Percentiles rank a stretch among this genome's conserved stretches.
Evolutionary conservation across 2,329 filamentous ascomycete species (phyloP).

Genomic region (Fusarium brevicatenulatum): DNA sequence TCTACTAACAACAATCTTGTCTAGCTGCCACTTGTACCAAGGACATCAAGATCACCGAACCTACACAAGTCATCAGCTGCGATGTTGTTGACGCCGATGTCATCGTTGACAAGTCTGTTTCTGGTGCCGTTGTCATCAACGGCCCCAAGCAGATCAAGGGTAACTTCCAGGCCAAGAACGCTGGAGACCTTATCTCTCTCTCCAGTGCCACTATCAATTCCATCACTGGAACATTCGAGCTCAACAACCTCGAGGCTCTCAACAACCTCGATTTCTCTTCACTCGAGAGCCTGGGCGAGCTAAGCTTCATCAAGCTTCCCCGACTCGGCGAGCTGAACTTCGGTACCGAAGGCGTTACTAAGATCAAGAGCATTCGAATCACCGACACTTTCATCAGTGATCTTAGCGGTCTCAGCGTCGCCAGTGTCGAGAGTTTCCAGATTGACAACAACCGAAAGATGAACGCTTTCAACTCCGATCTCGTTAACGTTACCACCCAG

Average conservation of each 20-base stretch:
- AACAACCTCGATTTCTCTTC: constrained; percentile 72
- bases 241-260: constrained; percentile 76
- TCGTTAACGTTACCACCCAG: constrained; percentile 77
- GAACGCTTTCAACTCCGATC: constrained; percentile 77
- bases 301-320: constrained; percentile 79
- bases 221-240: constrained; percentile 76
- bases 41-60: constrained; percentile 71
- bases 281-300: constrained; percentile 72
- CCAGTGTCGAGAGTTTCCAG: constrained; percentile 75
- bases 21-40: constrained; percentile 53
- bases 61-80: constrained; percentile 73
- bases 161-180: constrained; percentile 70
- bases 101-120: constrained; percentile 66
- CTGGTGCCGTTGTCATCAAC: constrained; percentile 69
- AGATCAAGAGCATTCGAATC: constrained; percentile 76
- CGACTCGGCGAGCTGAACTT: constrained; percentile 62
- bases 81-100: constrained; percentile 75
- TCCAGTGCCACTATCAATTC: constrained; percentile 67
- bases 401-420: constrained; percentile 83
- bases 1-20: constrained; percentile 3
- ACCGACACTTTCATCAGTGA: constrained; percentile 85
- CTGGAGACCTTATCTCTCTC: constrained; percentile 68
- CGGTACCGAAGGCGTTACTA: constrained; percentile 67
- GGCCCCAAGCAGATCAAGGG: constrained; percentile 67
- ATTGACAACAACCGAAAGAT: constrained; percentile 93